Evolutionary conservation across 2,329 filamentous ascomycete genomes (phyloP).

Genomic region (Xylariaceae sp.): DNA sequence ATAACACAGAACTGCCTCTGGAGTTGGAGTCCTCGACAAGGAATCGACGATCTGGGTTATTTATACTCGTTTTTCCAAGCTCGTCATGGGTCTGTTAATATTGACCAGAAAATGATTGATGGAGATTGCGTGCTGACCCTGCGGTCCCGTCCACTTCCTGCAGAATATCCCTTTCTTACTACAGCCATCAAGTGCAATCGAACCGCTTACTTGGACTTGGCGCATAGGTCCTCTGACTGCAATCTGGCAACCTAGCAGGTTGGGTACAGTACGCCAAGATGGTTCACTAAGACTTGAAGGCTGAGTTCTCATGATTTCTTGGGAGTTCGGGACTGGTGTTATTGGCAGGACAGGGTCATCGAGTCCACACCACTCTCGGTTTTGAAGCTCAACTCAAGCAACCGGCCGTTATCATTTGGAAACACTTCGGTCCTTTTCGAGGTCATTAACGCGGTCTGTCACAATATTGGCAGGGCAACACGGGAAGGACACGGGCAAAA

Average conservation of each 20-base stretch:
- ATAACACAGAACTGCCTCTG: not conserved
- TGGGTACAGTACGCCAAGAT: slow-evolving; percentile 14
- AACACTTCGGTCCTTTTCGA: not conserved
- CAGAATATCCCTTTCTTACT: slow-evolving; percentile 11
- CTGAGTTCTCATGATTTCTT: slow-evolving; percentile 6
- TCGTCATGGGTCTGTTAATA: not conserved
- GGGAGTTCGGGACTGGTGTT: not conserved
- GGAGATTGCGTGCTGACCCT: slow-evolving; percentile 5
- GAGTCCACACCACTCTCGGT: slow-evolving; percentile 13
- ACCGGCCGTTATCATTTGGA: not conserved
- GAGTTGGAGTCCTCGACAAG: not conserved
- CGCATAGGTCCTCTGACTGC: slow-evolving; percentile 14
- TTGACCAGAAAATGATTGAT: not conserved
- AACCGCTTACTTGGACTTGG: slow-evolving; percentile 17
- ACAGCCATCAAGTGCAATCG: slow-evolving; percentile 11
- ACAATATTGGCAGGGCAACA: not conserved
- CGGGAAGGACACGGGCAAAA: not conserved
- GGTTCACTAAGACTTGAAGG: slow-evolving; percentile 1
- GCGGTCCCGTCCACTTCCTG: not conserved
- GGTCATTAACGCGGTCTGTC: not conserved
- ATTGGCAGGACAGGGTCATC: slow-evolving; percentile 8
- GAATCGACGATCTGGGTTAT: slow-evolving; percentile 5
- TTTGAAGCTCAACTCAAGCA: slow-evolving; percentile 7
- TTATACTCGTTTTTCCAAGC: slow-evolving; percentile 12
- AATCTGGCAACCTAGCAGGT: slow-evolving; percentile 7